phyloP scores from a whole-genome alignment of 1,284 basidiomycete genomes.

The Ustilago esculenta region DNA sequence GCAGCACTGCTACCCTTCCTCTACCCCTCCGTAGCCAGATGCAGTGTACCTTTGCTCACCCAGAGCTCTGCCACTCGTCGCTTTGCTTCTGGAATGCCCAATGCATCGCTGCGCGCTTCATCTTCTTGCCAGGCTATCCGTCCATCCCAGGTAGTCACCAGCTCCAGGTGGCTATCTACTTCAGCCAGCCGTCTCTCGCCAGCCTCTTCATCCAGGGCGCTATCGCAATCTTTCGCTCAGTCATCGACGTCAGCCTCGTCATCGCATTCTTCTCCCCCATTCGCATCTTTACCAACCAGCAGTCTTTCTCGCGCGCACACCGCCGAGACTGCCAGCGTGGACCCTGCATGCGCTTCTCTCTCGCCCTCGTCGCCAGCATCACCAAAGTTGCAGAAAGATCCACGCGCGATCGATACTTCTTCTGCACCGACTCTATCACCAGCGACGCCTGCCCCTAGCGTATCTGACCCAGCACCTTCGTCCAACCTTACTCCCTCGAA shows the following conservation, averaged over 20 bases:
- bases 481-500: conserved; percentile 27
- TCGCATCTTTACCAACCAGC: not conserved
- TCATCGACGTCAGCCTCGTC: conserved; percentile 9
- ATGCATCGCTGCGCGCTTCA: conserved; percentile 6
- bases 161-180: conserved; percentile 14
- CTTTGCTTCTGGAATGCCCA: not conserved
- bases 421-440: conserved; percentile 24
- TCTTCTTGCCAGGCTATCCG: conserved; percentile 1
- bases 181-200: conserved; percentile 7
- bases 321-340: conserved; percentile 27
- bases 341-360: conserved; percentile 49
- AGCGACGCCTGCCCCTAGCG: conserved; percentile 30
- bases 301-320: not conserved
- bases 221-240: not conserved
- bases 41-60: conserved; percentile 5
- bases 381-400: conserved; percentile 48
- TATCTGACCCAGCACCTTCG: conserved; percentile 27
- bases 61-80: conserved; percentile 1
- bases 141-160: not conserved
- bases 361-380: conserved; percentile 53
- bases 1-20: conserved; percentile 33
- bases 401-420: conserved; percentile 17
- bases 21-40: conserved; percentile 22
- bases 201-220: conserved; percentile 17
- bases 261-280: conserved; percentile 3